Evolutionary conservation across 495 filamentous ascomycete species (phyloP), one percentile per base, ranked within the genome.

Genomic region (Pseudomonodictys pantanalensis): DNA sequence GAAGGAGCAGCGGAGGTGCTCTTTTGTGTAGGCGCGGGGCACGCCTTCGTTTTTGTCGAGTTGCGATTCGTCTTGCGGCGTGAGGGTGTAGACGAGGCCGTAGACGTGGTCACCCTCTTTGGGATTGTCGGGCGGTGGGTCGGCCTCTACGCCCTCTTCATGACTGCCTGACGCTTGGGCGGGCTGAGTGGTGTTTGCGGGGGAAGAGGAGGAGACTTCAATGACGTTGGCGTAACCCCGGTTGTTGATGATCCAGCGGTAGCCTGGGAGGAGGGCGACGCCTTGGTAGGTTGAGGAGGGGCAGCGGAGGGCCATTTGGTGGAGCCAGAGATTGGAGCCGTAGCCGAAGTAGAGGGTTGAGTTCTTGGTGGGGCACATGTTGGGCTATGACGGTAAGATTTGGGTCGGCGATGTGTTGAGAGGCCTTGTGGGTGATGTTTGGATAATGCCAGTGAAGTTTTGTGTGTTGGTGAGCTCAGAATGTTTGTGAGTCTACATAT

Each of bases 191-290:
- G 28, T 23, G n/a, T 45, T 41, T 5, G 20, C 1, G 17, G 12
- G 3, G 7, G 51, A 9, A 49, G 10, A 17, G 17, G 6, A 20
- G 6, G 50, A 5, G 1, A 41, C 52, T 47, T 68, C 73, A 9
- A 88, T 70, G 10, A 90, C 77, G 49, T 90, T 90, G 7, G 88
- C 88, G 66, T 88, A 90, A 4, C 87, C 87, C 6, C 81, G 67
- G 35, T 76, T 66, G 58, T 85, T 86, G 72, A 89, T 89, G 11
- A 86, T 74, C 85, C 86, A 89, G 49, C 76, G 72, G 75, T 82
- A 87, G 18, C 68, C 65, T 1, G 72, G 66, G 1, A 90, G 75
- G 0, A 76, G 62, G 5, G 72, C 81, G 1, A 76, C 68, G 18
- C 80, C 79, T 18, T 75, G 56, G 58, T 78, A 79, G 23, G 30